Percentiles rank a stretch among this genome's conserved stretches.
Evolutionary conservation across 2,329 filamentous ascomycete species (phyloP).

Genomic region (Akanthomyces lecanii): DNA sequence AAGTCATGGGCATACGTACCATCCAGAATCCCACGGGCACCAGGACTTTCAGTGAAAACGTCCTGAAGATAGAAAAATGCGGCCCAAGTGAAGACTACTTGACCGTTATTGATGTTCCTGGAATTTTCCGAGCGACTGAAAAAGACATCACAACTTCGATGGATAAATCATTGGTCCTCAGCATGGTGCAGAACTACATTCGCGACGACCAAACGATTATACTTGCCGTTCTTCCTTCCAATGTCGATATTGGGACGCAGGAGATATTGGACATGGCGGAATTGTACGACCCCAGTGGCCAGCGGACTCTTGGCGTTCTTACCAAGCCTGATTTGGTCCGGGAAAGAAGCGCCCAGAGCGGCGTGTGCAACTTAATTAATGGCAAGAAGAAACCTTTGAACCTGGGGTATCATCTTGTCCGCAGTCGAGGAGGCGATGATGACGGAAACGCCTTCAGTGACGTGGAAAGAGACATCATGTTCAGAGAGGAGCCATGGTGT

Average conservation of each 20-base stretch:
- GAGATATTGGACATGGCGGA: slow-evolving; percentile 40
- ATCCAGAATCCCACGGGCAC: slow-evolving; percentile 13
- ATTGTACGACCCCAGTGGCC: slow-evolving; percentile 31
- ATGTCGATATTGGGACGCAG: slow-evolving; percentile 42
- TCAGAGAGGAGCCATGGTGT: neutral
- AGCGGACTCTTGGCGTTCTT: slow-evolving; percentile 40
- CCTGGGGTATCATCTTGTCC: slow-evolving; percentile 24
- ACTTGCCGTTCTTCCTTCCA: slow-evolving; percentile 36
- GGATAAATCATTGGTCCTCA: slow-evolving; percentile 42
- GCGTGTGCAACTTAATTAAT: slow-evolving; percentile 18
- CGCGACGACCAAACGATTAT: slow-evolving; percentile 41
- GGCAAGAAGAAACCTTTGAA: slow-evolving; percentile 20
- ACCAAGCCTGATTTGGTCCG: slow-evolving; percentile 43
- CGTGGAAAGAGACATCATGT: neutral
- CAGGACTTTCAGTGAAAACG: slow-evolving; percentile 42
- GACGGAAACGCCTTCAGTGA: neutral
- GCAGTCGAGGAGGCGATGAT: slow-evolving; percentile 26
- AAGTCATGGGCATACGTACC: slow-evolving; percentile 40
- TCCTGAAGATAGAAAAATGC: slow-evolving; percentile 37
- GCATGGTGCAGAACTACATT: slow-evolving; percentile 47
- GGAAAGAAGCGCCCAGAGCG: slow-evolving; percentile 20
- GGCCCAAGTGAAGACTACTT: slow-evolving; percentile 44
- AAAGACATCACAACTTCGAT: slow-evolving; percentile 38
- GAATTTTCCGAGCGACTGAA: slow-evolving; percentile 43
- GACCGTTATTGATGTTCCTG: slow-evolving; percentile 52